Evolutionary conservation across 805 yeast genomes (phyloP).

Genomic region (Cyberlindnera veronae): DNA sequence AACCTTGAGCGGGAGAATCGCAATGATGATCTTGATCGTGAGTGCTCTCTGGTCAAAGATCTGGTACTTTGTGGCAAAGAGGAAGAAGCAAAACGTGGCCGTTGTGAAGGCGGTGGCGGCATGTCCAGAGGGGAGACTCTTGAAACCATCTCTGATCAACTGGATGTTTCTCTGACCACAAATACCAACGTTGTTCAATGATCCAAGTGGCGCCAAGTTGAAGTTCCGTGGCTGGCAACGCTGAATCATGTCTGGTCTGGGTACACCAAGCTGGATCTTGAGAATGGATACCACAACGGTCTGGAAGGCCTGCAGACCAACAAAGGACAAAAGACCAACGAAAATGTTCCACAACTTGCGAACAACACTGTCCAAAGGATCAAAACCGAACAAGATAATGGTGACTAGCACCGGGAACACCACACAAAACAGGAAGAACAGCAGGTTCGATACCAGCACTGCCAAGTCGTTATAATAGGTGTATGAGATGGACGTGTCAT

Average conservation of each 20-base stretch:
- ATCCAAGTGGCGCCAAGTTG: constrained; percentile 32
- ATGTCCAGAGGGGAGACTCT: constrained; percentile 60
- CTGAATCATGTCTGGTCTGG: constrained; percentile 50
- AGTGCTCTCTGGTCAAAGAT: constrained; percentile 36
- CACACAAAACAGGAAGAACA: constrained; percentile 30
- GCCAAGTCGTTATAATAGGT: constrained; percentile 32
- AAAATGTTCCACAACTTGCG: constrained; percentile 41
- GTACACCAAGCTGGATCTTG: constrained; percentile 47
- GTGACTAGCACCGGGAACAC: constrained; percentile 34
- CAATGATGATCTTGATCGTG: constrained; percentile 31
- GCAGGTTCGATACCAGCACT: constrained; percentile 31
- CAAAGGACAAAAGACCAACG: constrained; percentile 32
- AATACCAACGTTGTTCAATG: constrained; percentile 42
- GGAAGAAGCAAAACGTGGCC: constrained; percentile 34
- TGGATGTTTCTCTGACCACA: constrained; percentile 39
- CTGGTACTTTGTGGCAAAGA: constrained; percentile 33
- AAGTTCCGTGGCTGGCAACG: constrained; percentile 42
- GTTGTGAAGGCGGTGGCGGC: constrained; percentile 50
- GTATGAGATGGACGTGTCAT: constrained; percentile 33
- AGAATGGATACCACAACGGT: constrained; percentile 38
- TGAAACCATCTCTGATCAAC: constrained; percentile 46
- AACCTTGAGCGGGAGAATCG: constrained; percentile 34
- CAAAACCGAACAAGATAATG: constrained; percentile 17
- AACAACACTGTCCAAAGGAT: constrained; percentile 15
- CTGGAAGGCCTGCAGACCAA: constrained; percentile 38